These are phyloP conservation scores for Protea cynaroides DNA, from an alignment of 164 flowering plant species.

Conservation along the genomic window DNA sequence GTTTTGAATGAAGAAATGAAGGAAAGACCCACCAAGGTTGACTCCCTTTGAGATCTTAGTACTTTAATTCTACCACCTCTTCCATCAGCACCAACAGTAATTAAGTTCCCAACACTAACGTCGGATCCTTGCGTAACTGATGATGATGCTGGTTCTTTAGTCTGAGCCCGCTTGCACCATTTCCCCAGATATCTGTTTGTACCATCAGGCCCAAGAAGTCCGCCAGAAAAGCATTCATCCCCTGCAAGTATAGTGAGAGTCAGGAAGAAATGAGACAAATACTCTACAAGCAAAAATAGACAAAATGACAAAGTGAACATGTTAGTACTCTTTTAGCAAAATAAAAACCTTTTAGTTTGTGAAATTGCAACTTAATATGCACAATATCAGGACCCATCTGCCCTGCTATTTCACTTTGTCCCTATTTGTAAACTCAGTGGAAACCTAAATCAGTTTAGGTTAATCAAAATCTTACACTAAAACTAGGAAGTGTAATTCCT, in stretches of 20 bases:
- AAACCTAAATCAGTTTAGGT: too few species aligned
- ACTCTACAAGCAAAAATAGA: too few species aligned
- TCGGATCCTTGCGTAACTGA: constrained; percentile 26
- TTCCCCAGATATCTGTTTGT: constrained; percentile 65
- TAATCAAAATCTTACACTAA: too few species aligned
- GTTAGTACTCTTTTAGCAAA: not conserved
- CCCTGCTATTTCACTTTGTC: not conserved
- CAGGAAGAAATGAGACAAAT: not conserved
- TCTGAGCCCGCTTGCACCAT: constrained; percentile 79
- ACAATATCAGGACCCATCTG: not conserved
- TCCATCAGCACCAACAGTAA: constrained; percentile 91
- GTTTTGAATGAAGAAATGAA: not conserved
- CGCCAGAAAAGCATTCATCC: constrained; percentile 57
- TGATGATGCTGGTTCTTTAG: constrained; percentile 21
- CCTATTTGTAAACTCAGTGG: too few species aligned
- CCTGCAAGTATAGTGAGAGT: constrained; percentile 26
- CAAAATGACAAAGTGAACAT: too few species aligned
- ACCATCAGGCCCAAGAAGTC: constrained; percentile 81
- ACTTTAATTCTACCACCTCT: constrained; percentile 86
- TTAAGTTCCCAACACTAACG: constrained; percentile 37
- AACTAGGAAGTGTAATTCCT: too few species aligned
- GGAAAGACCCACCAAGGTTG: constrained; percentile 37
- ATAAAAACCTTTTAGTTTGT: not conserved
- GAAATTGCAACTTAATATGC: not conserved
- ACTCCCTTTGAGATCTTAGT: constrained; percentile 44